phyloP scores from a whole-genome alignment of 306 rosid genomes.

The Rubus idaeus region DNA sequence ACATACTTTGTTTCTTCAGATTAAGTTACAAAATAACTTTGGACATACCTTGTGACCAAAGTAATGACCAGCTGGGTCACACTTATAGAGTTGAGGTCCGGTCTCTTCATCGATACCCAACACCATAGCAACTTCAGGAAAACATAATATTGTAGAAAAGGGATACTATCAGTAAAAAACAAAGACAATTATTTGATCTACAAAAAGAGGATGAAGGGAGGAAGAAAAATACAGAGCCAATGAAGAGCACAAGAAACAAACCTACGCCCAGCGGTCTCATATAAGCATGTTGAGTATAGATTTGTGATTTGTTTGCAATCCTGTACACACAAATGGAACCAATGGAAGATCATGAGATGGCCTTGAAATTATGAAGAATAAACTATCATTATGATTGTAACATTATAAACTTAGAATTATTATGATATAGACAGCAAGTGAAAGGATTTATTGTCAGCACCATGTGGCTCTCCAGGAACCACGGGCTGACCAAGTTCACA shows the following conservation, averaged over 20 bases:
- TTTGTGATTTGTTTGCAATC: slow-evolving; percentile 97
- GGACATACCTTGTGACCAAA: slow-evolving; percentile 92
- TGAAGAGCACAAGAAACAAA: slow-evolving; percentile 30
- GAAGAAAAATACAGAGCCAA: background rate
- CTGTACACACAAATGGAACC: slow-evolving; percentile 42
- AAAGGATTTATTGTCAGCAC: background rate
- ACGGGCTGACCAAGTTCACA: background rate
- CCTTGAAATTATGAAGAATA: slow-evolving; percentile 8
- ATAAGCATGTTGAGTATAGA: slow-evolving; percentile 98
- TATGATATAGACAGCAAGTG: background rate
- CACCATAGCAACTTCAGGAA: slow-evolving; percentile 81
- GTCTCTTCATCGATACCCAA: slow-evolving; percentile 90
- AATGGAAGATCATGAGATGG: slow-evolving; percentile 19
- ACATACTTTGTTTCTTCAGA: background rate
- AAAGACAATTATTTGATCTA: slow-evolving; percentile 2
- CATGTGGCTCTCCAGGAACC: background rate
- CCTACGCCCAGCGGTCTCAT: slow-evolving; percentile 99
- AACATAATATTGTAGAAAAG: slow-evolving; percentile 22
- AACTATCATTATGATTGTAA: slow-evolving; percentile 11
- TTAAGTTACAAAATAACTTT: background rate
- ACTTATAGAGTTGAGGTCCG: slow-evolving; percentile 87
- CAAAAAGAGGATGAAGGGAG: background rate
- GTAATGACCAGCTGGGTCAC: slow-evolving; percentile 99
- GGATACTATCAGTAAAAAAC: slow-evolving; percentile 23
- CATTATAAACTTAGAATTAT: background rate